Evolutionary conservation across 768 basidiomycete species (phyloP).

Genomic region (Mycena floridula): DNA sequence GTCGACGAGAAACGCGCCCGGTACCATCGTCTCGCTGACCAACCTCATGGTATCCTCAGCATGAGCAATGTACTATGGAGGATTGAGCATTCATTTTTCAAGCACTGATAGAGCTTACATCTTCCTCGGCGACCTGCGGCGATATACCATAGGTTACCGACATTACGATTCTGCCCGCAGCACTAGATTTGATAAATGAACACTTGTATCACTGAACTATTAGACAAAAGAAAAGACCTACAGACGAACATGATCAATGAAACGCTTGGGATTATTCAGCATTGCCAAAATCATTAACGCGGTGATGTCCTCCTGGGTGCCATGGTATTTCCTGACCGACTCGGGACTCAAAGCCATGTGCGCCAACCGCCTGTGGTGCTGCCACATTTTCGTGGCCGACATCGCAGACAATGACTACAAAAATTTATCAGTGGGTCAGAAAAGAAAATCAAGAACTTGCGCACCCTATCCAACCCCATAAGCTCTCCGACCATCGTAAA

Average conservation of each 20-base stretch:
- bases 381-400: slow-evolving; percentile 12
- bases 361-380: slow-evolving; percentile 18
- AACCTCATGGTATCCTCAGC: slow-evolving; percentile 9
- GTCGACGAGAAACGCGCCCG: slow-evolving; percentile 13
- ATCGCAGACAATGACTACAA: background rate
- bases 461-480: slow-evolving; percentile 3
- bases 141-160: slow-evolving; percentile 19
- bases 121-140: slow-evolving; percentile 12
- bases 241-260: slow-evolving; percentile 15
- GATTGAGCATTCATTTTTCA: background rate
- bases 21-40: slow-evolving; percentile 4
- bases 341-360: slow-evolving; percentile 19
- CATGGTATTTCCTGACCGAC: slow-evolving; percentile 21
- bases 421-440: background rate
- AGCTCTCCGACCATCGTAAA: slow-evolving; percentile 13
- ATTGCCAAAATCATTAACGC: slow-evolving; percentile 11
- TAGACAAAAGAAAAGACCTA: slow-evolving; percentile 5
- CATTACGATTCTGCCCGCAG: slow-evolving; percentile 18
- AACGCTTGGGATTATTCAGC: slow-evolving; percentile 10
- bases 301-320: slow-evolving; percentile 19
- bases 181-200: slow-evolving; percentile 3
- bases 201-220: background rate
- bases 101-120: slow-evolving; percentile 8
- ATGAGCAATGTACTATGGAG: slow-evolving; percentile 9
- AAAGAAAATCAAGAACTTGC: background rate